Evolutionary conservation across 371 early-diverging fungal genomes (phyloP), one percentile per base, ranked within the genome.

Genomic region (Coemansia sp.): DNA sequence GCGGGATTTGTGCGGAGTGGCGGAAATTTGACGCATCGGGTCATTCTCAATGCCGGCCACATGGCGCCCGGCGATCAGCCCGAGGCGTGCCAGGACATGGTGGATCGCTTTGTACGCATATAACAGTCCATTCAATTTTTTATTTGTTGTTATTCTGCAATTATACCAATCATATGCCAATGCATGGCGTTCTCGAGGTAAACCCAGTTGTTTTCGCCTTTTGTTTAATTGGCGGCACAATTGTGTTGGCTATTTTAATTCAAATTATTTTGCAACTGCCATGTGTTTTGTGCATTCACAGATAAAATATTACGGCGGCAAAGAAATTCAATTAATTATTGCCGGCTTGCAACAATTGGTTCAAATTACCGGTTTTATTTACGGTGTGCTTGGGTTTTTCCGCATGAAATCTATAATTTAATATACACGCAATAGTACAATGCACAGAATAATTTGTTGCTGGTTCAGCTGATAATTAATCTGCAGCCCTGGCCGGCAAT

Each of bases 41-140:
- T 83, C 48, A 48, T 90, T 20, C 55, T 88, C 59, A 71, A 82
- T 8, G 89, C 89, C 0, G 91, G 91, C 0, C 91, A 90, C 69
- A 68, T 87, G 69, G 82, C 84, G 1, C 87, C 87, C 0, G 84
- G 82, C 63, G 88, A 90, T 72, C 84, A 86, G 56, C 78, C 75
- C 0, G 56, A 69, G 53, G 75, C 62, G 14, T 78, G 78, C 39
- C 64, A 66, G 55, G 61, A 69, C n/a, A 73, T 78, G 74, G 67
- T 69, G 1, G 18, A 65, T 47, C 68, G 59, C 48, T 71, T 71
- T 75, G 65, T 72, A 21, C 47, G 18, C 20, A n/a, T 18, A 9
- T 50, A 50, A 18, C 20, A n/a, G 44, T n/a, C 8, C 20, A 50
- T 50, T 50, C 50, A 50, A 16, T 39, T 3, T 58, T 21, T 3